Evolutionary conservation across 208 protist species (phyloP).

Genomic region (Leishmania aethiopica): DNA sequence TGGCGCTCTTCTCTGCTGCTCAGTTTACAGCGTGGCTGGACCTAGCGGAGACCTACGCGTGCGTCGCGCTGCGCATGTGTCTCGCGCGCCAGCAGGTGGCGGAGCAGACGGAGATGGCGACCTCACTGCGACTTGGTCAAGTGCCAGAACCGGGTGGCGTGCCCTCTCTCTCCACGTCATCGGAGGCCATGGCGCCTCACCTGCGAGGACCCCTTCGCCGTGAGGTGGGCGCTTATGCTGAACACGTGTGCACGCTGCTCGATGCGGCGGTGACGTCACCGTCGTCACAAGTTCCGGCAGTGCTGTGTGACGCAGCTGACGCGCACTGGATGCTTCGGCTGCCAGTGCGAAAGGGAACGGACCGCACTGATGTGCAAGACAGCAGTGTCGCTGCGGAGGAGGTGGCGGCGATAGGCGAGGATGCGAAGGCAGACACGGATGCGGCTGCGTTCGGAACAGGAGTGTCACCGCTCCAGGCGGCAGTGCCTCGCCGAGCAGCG

Average conservation of each 20-base stretch:
- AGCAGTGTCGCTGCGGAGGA: background rate
- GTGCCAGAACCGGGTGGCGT: background rate
- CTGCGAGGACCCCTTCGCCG: slow-evolving; percentile 6
- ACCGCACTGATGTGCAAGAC: background rate
- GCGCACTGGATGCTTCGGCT: slow-evolving; percentile 61
- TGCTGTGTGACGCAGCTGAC: slow-evolving; percentile 48
- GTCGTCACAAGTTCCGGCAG: slow-evolving; percentile 30
- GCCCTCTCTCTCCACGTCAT: background rate
- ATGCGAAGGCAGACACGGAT: background rate
- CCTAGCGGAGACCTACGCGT: slow-evolving; percentile 14
- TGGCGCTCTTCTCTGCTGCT: slow-evolving; percentile 9
- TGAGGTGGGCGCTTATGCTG: slow-evolving; percentile 14
- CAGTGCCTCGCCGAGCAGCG: background rate
- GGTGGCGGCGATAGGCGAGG: background rate
- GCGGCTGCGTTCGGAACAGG: background rate
- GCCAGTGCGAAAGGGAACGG: background rate
- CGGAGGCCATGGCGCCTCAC: background rate
- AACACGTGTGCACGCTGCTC: slow-evolving; percentile 2
- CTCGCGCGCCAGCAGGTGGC: slow-evolving; percentile 17
- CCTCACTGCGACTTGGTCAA: background rate
- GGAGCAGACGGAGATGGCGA: background rate
- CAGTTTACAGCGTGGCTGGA: slow-evolving; percentile 22
- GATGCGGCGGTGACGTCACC: slow-evolving; percentile 4
- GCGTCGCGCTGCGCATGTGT: slow-evolving; percentile 4
- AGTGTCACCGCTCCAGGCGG: too few species aligned